These are phyloP conservation scores for Phytophthora pseudosyringae DNA, from an alignment of 352 stramenopile genomes.

Conservation along the genomic window DNA sequence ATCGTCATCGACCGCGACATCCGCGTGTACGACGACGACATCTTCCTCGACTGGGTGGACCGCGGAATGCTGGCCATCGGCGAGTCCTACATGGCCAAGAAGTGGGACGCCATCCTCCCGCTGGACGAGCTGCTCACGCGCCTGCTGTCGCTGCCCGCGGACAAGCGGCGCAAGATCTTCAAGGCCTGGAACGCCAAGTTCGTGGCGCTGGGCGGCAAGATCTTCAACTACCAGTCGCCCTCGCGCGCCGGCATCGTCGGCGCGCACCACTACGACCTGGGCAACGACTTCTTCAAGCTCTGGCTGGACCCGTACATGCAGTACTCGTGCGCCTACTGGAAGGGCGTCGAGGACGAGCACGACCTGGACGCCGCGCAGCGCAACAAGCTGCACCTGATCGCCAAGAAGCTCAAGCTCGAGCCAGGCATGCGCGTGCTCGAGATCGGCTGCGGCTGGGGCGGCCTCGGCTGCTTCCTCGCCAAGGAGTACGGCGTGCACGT, in stretches of 20 bases:
- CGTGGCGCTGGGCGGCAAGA: conserved; percentile 69
- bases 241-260: conserved; percentile 84
- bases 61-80: conserved; percentile 86
- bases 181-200: conserved; percentile 90
- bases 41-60: conserved; percentile 89
- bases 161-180: conserved; percentile 85
- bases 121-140: conserved; percentile 81
- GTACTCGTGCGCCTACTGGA: conserved; percentile 89
- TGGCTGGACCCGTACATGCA: conserved; percentile 90
- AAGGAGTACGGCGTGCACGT: conserved; percentile 89
- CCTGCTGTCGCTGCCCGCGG: conserved; percentile 67
- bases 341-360: conserved; percentile 70
- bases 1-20: conserved; percentile 87
- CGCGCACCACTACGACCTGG: conserved; percentile 88
- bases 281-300: conserved; percentile 91
- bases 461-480: conserved; percentile 87
- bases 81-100: conserved; percentile 90
- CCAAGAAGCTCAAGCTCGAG: conserved; percentile 87
- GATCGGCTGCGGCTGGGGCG: conserved; percentile 91
- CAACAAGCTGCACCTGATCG: conserved; percentile 90
- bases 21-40: conserved; percentile 78
- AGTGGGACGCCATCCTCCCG: conserved; percentile 85
- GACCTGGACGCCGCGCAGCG: conserved; percentile 85
- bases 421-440: conserved; percentile 87
- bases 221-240: conserved; percentile 91